A percentile compares a stretch with the other conserved stretches of the same genome.
These are phyloP conservation scores for Kwoniella pini DNA, from an alignment of 768 basidiomycete species.

Conservation along the genomic window DNA sequence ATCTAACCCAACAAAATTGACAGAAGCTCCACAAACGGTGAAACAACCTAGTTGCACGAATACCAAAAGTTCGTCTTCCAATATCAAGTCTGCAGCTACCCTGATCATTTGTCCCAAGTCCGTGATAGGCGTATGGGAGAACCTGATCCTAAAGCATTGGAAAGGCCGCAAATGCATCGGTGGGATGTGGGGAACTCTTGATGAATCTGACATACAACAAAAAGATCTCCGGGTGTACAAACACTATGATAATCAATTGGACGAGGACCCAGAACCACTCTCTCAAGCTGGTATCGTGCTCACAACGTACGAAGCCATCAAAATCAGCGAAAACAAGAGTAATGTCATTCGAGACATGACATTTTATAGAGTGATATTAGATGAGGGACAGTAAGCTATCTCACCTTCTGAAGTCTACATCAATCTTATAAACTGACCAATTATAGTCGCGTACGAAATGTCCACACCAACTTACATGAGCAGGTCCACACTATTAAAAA, in stretches of 20 bases:
- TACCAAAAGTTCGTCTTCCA: neutral
- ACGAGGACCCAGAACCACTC: neutral
- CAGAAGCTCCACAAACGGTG: no score
- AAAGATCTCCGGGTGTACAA: neutral
- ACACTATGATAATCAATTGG: neutral
- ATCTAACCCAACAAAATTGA: neutral
- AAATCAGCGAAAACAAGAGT: neutral
- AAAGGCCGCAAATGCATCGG: neutral
- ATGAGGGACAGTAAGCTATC: constrained; percentile 14
- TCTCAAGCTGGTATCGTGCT: neutral
- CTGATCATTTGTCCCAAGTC: constrained; percentile 11
- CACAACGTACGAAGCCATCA: constrained; percentile 1
- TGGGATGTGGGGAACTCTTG: neutral
- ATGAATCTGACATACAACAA: neutral
- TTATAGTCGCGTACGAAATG: neutral
- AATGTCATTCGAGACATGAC: neutral
- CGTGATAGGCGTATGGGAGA: neutral
- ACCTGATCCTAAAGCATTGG: constrained; percentile 7
- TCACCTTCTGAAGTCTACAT: neutral
- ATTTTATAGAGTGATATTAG: constrained; percentile 10
- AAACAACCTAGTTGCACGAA: neutral
- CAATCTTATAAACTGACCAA: neutral
- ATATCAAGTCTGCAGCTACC: neutral
- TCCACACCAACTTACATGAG: neutral
- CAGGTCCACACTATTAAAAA: neutral